Conservation (phyloP, 2,329 filamentous ascomycete species). For the Madurella mycetomatis region DNA sequence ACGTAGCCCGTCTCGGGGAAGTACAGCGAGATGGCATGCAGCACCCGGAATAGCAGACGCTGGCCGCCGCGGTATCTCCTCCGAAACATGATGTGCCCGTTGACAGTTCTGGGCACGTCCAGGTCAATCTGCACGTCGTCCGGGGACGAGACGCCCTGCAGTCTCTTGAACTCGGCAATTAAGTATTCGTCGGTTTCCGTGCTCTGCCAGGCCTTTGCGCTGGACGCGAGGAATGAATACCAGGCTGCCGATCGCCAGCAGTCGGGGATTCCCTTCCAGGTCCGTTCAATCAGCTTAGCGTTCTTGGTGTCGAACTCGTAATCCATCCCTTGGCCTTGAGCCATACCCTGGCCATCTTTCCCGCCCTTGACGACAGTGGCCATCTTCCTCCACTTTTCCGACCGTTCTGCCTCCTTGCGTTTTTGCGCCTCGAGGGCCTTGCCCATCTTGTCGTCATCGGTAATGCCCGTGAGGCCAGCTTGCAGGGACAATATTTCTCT, state of each 20-base stretch:
- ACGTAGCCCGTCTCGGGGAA: conserved; percentile 91
- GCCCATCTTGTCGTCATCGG: conserved; percentile 51
- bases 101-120: conserved; percentile 93
- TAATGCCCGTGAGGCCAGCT: conserved; percentile 52
- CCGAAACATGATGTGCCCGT: conserved; percentile 95
- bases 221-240: conserved; percentile 84
- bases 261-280: conserved; percentile 98
- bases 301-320: conserved; percentile 78
- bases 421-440: conserved; percentile 53
- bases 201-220: conserved; percentile 62
- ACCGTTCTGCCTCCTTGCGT: conserved; percentile 57
- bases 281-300: conserved; percentile 82
- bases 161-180: conserved; percentile 64
- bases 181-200: conserved; percentile 67
- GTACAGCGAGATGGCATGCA: conserved; percentile 88
- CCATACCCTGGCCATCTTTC: not conserved
- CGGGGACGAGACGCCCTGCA: conserved; percentile 69
- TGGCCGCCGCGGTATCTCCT: conserved; percentile 88
- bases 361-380: conserved; percentile 47
- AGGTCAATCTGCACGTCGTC: conserved; percentile 97
- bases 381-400: conserved; percentile 66
- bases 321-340: conserved; percentile 49
- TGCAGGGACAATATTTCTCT: conserved; percentile 62
- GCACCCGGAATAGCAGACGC: conserved; percentile 82
- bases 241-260: conserved; percentile 90